phyloP scores from a whole-genome alignment of 129 eudicot genomes.

The Escallonia rubra region DNA sequence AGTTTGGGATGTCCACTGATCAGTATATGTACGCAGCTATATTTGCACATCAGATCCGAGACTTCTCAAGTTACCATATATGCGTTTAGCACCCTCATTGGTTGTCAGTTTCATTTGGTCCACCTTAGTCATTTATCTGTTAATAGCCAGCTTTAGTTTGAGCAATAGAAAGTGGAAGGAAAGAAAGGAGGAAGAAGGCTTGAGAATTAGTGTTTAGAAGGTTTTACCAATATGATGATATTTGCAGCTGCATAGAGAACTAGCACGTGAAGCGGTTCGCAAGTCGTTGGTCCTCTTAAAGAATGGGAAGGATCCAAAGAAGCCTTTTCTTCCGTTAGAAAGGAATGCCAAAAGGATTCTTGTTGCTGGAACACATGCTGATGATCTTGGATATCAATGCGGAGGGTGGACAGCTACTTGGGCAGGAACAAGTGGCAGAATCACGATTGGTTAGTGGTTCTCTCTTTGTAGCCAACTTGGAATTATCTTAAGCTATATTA shows the following conservation, averaged over 20 bases:
- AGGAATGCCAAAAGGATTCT: constrained; percentile 63
- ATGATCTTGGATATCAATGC: constrained; percentile 94
- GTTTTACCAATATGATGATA: too few relatives aligned
- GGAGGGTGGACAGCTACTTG: constrained; percentile 94
- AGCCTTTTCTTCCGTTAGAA: constrained; percentile 67
- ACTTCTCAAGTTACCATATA: too few relatives aligned
- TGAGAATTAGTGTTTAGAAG: too few relatives aligned
- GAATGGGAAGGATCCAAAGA: constrained; percentile 76
- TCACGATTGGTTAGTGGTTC: constrained; percentile 60
- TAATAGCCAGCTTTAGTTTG: too few relatives aligned
- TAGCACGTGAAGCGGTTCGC: constrained; percentile 98
- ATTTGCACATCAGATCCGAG: too few relatives aligned
- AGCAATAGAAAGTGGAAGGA: too few relatives aligned
- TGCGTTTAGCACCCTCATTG: too few relatives aligned
- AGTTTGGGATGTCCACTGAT: too few relatives aligned
- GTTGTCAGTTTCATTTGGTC: too few relatives aligned
- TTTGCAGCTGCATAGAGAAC: constrained; percentile 70
- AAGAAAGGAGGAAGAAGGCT: too few relatives aligned
- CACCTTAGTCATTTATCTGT: too few relatives aligned
- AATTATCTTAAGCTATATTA: neutral
- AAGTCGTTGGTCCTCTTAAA: constrained; percentile 84
- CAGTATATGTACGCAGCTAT: too few relatives aligned
- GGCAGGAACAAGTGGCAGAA: constrained; percentile 86
- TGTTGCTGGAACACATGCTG: constrained; percentile 88
- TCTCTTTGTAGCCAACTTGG: neutral